Evolutionary conservation across 202 grass and related monocot genomes (phyloP).

Genomic region (Schoenoplectus triqueter): DNA sequence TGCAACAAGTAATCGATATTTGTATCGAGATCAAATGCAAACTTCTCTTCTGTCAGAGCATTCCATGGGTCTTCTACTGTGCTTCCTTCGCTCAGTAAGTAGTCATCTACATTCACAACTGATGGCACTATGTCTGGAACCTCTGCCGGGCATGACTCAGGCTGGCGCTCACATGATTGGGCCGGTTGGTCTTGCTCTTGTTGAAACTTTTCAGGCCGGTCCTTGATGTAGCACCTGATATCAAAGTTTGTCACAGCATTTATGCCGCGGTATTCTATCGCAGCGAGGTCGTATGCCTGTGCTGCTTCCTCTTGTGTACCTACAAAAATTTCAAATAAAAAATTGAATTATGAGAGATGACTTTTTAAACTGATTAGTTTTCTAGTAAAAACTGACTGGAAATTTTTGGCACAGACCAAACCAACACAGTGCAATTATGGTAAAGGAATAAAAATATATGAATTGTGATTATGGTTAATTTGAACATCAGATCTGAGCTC

Average conservation of each 20-base stretch:
- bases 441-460: background rate
- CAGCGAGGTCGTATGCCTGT: slow-evolving; percentile 90
- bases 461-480: background rate
- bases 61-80: slow-evolving; percentile 57
- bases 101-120: slow-evolving; percentile 16
- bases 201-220: slow-evolving; percentile 44
- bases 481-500: slow-evolving; percentile 3
- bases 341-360: background rate
- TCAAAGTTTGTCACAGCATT: slow-evolving; percentile 94
- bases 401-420: background rate
- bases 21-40: slow-evolving; percentile 51
- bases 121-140: background rate
- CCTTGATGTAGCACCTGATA: slow-evolving; percentile 66
- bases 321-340: slow-evolving; percentile 30
- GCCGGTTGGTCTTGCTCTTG: slow-evolving; percentile 49
- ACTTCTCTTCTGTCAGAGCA: slow-evolving; percentile 58
- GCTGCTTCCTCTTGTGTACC: slow-evolving; percentile 96
- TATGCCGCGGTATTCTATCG: slow-evolving; percentile 74
- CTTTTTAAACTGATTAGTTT: background rate
- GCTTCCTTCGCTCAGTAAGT: slow-evolving; percentile 35
- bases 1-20: slow-evolving; percentile 56
- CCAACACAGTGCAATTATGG: background rate
- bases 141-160: slow-evolving; percentile 29
- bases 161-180: slow-evolving; percentile 43
- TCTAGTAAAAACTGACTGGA: background rate